phyloP scores from a whole-genome alignment of 345 rosid genomes.

The Arabis hirsuta region DNA sequence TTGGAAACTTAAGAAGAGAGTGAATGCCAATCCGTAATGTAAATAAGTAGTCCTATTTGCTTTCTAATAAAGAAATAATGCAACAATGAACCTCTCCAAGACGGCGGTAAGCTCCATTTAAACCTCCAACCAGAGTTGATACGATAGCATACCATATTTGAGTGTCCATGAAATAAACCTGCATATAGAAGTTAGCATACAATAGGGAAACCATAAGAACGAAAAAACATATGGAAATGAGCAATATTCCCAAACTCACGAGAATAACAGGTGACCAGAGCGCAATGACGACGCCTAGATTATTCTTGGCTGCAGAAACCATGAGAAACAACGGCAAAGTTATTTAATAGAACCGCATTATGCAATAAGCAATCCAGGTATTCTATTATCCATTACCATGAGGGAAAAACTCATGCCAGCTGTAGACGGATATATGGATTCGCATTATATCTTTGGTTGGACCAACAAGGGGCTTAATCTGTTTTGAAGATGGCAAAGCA shows the following conservation, averaged over 20 bases:
- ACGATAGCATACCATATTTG: constrained; percentile 69
- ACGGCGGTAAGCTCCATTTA: constrained; percentile 63
- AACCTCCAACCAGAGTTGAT: constrained; percentile 61
- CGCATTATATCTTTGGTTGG: constrained; percentile 66
- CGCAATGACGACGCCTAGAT: constrained; percentile 57
- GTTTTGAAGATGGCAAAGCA: constrained; percentile 29
- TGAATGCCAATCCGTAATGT: constrained; percentile 10
- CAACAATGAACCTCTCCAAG: constrained; percentile 57
- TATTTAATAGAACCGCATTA: not conserved
- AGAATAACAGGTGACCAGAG: constrained; percentile 62
- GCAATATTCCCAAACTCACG: constrained; percentile 53
- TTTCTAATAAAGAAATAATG: constrained; percentile 12
- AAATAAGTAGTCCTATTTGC: constrained; percentile 14
- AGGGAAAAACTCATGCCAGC: constrained; percentile 74
- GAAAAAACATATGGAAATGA: constrained; percentile 20
- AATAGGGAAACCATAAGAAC: constrained; percentile 25
- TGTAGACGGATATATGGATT: constrained; percentile 43
- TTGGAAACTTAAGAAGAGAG: constrained; percentile 29
- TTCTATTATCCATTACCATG: constrained; percentile 47
- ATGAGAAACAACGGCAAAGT: constrained; percentile 13
- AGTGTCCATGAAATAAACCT: constrained; percentile 69
- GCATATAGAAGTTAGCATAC: constrained; percentile 18
- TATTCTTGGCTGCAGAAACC: constrained; percentile 52
- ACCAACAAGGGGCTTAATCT: constrained; percentile 67
- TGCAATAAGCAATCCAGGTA: not conserved